phyloP scores from a whole-genome alignment of 208 protist genomes.

The Porcisia hertigi region DNA sequence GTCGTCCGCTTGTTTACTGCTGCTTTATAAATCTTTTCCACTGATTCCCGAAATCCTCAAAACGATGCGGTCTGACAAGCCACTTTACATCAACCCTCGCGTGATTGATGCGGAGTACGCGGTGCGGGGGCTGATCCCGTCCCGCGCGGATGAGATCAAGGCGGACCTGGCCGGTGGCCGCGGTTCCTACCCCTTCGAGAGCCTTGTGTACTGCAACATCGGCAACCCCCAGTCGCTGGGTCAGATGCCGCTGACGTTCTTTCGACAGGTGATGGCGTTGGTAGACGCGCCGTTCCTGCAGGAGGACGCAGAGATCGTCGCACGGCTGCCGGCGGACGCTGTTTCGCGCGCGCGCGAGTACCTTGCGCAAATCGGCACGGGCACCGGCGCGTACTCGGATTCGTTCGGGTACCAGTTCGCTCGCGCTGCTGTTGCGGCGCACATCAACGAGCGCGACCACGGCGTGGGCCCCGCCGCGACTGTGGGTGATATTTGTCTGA shows the following conservation, averaged over 20 bases:
- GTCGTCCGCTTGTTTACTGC: too few relatives aligned
- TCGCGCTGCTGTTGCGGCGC: conserved; percentile 90
- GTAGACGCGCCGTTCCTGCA: conserved; percentile 77
- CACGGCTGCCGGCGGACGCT: conserved; percentile 88
- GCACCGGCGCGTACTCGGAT: conserved; percentile 96
- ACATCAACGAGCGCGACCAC: conserved; percentile 95
- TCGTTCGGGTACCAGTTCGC: conserved; percentile 92
- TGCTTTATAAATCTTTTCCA: too few relatives aligned
- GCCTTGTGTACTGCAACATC: conserved; percentile 99
- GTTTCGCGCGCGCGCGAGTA: conserved; percentile 88
- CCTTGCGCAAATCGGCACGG: conserved; percentile 50
- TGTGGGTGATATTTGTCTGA: conserved; percentile 90
- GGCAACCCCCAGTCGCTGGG: conserved; percentile 98
- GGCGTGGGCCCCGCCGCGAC: conserved; percentile 35
- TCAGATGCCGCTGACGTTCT: conserved; percentile 97
- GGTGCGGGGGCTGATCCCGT: conserved; percentile 86
- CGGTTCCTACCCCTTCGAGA: conserved; percentile 57
- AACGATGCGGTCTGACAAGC: not conserved
- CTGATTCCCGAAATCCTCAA: too few relatives aligned
- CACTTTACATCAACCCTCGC: conserved; percentile 55
- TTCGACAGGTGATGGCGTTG: conserved; percentile 92
- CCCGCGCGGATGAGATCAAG: conserved; percentile 79
- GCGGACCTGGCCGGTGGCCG: conserved; percentile 49
- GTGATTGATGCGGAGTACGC: conserved; percentile 85
- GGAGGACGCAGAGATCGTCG: conserved; percentile 44